Evolutionary conservation across 140 eudicot species (phyloP).

Genomic region (Ambrosia hybrid): DNA sequence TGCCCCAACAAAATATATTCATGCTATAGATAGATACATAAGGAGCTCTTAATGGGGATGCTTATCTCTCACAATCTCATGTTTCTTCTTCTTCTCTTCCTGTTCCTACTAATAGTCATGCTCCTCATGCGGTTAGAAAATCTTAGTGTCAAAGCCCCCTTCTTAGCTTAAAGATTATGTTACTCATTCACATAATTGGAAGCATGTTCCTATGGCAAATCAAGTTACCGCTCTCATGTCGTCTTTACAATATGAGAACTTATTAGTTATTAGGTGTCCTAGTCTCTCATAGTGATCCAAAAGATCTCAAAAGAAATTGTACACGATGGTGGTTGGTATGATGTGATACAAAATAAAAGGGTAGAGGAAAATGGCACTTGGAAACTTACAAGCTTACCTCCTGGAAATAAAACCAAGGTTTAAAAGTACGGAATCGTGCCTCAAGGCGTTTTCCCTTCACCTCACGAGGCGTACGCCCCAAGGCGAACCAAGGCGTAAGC

Average conservation of each 20-base stretch:
- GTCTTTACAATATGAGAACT: not conserved
- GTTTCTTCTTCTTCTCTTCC: not conserved
- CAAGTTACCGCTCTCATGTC: too few species aligned
- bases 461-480: too few species aligned
- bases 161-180: not conserved
- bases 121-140: not conserved
- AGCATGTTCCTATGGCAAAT: not conserved
- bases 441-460: too few species aligned
- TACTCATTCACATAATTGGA: not conserved
- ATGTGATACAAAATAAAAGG: not conserved
- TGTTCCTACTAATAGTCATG: slow-evolving; percentile 2
- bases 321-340: not conserved
- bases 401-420: not conserved
- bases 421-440: too few species aligned
- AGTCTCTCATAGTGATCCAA: not conserved
- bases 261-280: not conserved
- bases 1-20: too few species aligned
- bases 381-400: not conserved
- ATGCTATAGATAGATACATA: not conserved
- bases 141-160: not conserved
- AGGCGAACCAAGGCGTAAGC: too few species aligned
- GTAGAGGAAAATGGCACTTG: not conserved
- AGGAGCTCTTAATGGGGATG: not conserved
- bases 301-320: not conserved
- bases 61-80: not conserved